These are phyloP conservation scores for Aphanomyces cochlioides DNA, from an alignment of 352 stramenopile species.

Conservation along the genomic window DNA sequence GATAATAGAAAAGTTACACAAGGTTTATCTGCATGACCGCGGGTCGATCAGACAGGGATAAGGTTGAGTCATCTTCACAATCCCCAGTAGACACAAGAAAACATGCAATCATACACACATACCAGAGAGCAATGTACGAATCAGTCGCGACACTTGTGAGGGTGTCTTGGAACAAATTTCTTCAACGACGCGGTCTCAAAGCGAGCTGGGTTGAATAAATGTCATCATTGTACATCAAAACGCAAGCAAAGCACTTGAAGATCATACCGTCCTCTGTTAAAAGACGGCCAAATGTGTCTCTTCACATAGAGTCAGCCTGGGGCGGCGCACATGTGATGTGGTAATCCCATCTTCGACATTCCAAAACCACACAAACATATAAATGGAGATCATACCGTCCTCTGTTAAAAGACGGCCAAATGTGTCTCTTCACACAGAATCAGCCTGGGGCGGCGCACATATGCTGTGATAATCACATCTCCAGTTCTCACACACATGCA, in stretches of 20 bases:
- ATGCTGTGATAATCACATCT: slow-evolving; percentile 31
- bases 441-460: slow-evolving; percentile 30
- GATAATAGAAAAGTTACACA: slow-evolving; percentile 31
- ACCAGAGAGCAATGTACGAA: slow-evolving; percentile 10
- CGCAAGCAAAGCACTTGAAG: slow-evolving; percentile 11
- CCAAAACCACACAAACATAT: not conserved
- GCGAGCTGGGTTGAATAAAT: slow-evolving; percentile 31
- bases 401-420: slow-evolving; percentile 30
- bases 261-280: slow-evolving; percentile 22
- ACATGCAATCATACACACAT: slow-evolving; percentile 3
- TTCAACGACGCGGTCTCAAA: slow-evolving; percentile 32
- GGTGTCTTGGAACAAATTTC: slow-evolving; percentile 32
- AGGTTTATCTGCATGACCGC: slow-evolving; percentile 30
- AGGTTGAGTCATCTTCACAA: slow-evolving; percentile 30
- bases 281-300: slow-evolving; percentile 25
- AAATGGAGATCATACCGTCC: slow-evolving; percentile 19
- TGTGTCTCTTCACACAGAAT: slow-evolving; percentile 29
- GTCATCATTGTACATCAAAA: slow-evolving; percentile 29
- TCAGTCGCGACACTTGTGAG: slow-evolving; percentile 31
- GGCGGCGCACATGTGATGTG: slow-evolving; percentile 28
- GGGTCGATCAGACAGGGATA: slow-evolving; percentile 31
- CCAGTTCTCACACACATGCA: not conserved
- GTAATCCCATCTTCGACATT: slow-evolving; percentile 19
- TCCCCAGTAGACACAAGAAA: not conserved
- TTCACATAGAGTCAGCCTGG: slow-evolving; percentile 16